Conservation (phyloP, 169 alveolate genomes). For the Cryptosporidium sp. region DNA sequence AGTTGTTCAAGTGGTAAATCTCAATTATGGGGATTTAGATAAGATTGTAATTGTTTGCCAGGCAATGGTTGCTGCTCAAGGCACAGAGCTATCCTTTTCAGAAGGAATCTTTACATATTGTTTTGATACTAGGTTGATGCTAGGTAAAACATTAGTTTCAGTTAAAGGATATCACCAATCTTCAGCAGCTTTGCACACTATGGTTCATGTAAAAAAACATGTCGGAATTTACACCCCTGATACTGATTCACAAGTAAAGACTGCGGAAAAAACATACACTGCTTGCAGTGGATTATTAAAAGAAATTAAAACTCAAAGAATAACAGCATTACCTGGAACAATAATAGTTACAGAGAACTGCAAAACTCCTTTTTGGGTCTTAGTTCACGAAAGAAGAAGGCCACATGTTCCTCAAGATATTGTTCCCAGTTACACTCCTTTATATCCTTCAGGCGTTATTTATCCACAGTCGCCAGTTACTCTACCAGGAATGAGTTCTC, state of each 20-base stretch:
- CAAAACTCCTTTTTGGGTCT: conserved; percentile 5
- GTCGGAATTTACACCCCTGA: background rate
- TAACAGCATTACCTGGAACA: background rate
- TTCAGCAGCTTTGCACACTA: background rate
- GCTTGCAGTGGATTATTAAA: conserved; percentile 16
- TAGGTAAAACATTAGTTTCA: background rate
- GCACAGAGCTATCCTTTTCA: background rate
- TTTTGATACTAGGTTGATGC: background rate
- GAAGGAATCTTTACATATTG: background rate
- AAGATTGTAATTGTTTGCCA: background rate
- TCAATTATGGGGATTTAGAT: background rate
- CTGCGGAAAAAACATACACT: background rate
- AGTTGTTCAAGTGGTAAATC: background rate
- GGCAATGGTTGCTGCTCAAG: background rate
- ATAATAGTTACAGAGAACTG: background rate
- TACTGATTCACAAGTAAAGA: too few relatives aligned
- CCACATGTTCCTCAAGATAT: background rate
- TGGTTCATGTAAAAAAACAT: background rate
- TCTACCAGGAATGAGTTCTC: background rate
- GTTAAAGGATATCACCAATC: background rate
- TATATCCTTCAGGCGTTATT: conserved; percentile 4
- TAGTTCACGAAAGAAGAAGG: background rate
- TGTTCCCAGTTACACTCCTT: conserved; percentile 2
- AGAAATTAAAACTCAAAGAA: background rate
- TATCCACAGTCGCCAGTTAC: background rate